Conservation (phyloP, 169 alveolate species). For the Plasmodium fragile region DNA sequence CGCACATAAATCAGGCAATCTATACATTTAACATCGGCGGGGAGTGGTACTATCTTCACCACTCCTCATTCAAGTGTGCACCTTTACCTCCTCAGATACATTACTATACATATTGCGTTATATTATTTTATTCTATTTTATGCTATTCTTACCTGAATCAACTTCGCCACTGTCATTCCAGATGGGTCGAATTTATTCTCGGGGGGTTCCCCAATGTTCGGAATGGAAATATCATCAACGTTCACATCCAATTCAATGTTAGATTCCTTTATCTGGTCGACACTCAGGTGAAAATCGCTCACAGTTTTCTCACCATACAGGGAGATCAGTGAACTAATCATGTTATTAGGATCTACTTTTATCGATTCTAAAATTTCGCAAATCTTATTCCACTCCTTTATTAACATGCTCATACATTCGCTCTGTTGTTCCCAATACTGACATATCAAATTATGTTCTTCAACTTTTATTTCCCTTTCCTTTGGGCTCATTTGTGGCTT, state of each 20-base stretch:
- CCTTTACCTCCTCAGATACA: background rate
- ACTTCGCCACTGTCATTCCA: slow-evolving; percentile 22
- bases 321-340: slow-evolving; percentile 47
- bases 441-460: slow-evolving; percentile 66
- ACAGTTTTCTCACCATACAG: slow-evolving; percentile 69
- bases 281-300: slow-evolving; percentile 36
- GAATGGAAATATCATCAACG: slow-evolving; percentile 45
- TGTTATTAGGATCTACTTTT: slow-evolving; percentile 66
- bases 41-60: background rate
- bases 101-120: background rate
- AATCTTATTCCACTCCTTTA: slow-evolving; percentile 72
- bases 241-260: slow-evolving; percentile 65
- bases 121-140: background rate
- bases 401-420: slow-evolving; percentile 70
- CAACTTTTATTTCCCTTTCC: slow-evolving; percentile 72
- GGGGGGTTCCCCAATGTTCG: slow-evolving; percentile 20
- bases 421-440: slow-evolving; percentile 72
- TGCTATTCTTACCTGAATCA: slow-evolving; percentile 57
- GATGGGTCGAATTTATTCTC: slow-evolving; percentile 58
- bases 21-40: background rate
- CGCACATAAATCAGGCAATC: background rate
- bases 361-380: slow-evolving; percentile 71
- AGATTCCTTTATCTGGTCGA: slow-evolving; percentile 53
- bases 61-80: background rate
- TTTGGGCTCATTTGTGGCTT: slow-evolving; percentile 60